Evolutionary conservation across 2,329 filamentous ascomycete genomes (phyloP), one percentile per base, ranked within the genome.

Genomic region (Scopulariopsis brevicaulis): DNA sequence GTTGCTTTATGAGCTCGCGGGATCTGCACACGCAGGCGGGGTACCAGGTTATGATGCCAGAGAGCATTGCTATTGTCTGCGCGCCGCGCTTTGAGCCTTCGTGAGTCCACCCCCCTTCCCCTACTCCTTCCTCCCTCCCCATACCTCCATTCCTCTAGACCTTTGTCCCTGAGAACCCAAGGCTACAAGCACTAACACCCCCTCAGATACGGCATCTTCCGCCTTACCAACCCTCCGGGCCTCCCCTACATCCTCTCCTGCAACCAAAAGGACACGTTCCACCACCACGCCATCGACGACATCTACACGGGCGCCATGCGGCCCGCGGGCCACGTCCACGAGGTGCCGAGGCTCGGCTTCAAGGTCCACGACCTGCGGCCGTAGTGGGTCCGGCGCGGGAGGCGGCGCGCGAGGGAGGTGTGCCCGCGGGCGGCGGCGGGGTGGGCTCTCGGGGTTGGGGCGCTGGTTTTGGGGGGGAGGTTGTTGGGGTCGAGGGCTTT

Each of bases 31-130:
- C 95, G 0, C 93, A 96, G 67, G 86, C 86, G 3, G 91, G 91
- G 12, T 97, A 96, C 69, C 94, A 99, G 71, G 85, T 94, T 60
- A 96, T 96, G 90, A 82, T 97, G 73, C 87, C 91, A 1, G 94
- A 99, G 76, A 95, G 90, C 65, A 91, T 99, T 62, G 94, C 94
- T 4, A 96, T 99, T 65, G 94, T 99, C 46, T 99, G 94, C 73
- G 90, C 94, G 6, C 94, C 94, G 0, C 87, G 81, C 59, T 90
- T 88, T 65, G 77, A 79, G 40, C 89, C 88, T 52, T 87, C 85
- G 83, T 92, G 74, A 74, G 85, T 79, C 25, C 54, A 32, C 6
- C 12, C 14, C 18, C 10, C 35, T 22, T 48, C 32, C 46, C 18
- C 43, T 24, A 6, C 25, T 25, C 51, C 8, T 24, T 20, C 40